Conservation (phyloP, 352 stramenopile genomes). For the Globisporangium sylvaticum region DNA sequence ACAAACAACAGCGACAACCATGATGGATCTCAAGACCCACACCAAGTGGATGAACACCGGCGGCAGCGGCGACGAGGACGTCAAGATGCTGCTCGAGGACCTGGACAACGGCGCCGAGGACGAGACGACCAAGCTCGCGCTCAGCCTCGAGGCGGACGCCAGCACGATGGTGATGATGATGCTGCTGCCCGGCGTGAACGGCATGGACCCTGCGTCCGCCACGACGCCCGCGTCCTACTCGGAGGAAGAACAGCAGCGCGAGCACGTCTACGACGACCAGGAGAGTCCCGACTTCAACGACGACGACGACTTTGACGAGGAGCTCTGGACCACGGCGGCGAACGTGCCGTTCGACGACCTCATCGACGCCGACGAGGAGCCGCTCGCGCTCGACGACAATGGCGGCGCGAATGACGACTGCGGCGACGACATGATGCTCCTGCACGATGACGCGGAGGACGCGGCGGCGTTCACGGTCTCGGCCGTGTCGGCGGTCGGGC, state of each 20-base stretch:
- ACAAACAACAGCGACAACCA: neutral
- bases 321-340: conserved; percentile 12
- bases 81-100: conserved; percentile 12
- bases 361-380: conserved; percentile 16
- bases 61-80: conserved; percentile 4
- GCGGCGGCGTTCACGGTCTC: neutral
- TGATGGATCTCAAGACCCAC: conserved; percentile 12
- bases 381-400: conserved; percentile 3
- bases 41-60: neutral
- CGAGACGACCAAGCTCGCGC: neutral
- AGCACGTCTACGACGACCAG: conserved; percentile 6
- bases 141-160: conserved; percentile 16
- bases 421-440: neutral
- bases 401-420: neutral
- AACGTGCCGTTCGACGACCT: conserved; percentile 15
- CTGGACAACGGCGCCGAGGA: conserved; percentile 3
- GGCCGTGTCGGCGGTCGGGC: neutral
- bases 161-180: conserved; percentile 17
- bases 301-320: conserved; percentile 16
- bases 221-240: neutral
- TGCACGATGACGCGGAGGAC: neutral
- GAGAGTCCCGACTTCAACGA: conserved; percentile 15
- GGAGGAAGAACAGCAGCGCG: conserved; percentile 18
- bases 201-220: neutral
- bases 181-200: conserved; percentile 8